Conservation (phyloP, 2,329 filamentous ascomycete genomes). For the Calonectria pseudoturangicola region DNA sequence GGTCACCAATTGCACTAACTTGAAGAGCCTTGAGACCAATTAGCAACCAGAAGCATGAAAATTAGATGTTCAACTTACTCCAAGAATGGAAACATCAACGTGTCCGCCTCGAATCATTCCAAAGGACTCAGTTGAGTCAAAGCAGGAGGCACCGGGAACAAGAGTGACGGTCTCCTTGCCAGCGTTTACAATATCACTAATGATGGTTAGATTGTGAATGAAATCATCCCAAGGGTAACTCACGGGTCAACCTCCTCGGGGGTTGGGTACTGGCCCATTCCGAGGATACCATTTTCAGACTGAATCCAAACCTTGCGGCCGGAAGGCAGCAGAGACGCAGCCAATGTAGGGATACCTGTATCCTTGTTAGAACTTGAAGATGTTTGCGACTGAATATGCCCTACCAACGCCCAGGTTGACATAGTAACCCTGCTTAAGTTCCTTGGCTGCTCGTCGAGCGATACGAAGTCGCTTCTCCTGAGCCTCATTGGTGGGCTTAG, state of each 20-base stretch:
- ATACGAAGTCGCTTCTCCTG: conserved; percentile 80
- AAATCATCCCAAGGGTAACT: conserved; percentile 43
- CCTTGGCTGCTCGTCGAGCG: conserved; percentile 84
- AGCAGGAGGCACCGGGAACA: conserved; percentile 83
- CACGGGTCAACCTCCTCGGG: conserved; percentile 81
- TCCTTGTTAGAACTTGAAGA: not conserved
- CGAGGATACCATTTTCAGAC: conserved; percentile 89
- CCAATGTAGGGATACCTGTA: conserved; percentile 86
- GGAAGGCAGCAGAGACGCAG: conserved; percentile 82
- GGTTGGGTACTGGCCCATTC: conserved; percentile 87
- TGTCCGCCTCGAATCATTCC: conserved; percentile 91
- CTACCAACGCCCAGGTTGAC: conserved; percentile 84
- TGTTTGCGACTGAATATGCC: not conserved
- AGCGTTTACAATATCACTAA: conserved; percentile 85
- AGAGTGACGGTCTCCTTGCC: conserved; percentile 92
- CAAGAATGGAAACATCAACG: conserved; percentile 88
- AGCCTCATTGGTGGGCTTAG: conserved; percentile 66
- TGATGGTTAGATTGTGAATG: conserved; percentile 30
- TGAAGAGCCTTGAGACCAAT: conserved; percentile 76
- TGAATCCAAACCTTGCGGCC: conserved; percentile 87
- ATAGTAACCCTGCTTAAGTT: conserved; percentile 87
- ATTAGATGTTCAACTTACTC: conserved; percentile 63
- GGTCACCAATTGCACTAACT: conserved; percentile 84
- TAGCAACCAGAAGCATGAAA: not conserved
- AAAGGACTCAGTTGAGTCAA: conserved; percentile 88